Base-by-base conservation (phyloP, 306 rosid species). In the Dalbergia cochinchinensis region DNA sequence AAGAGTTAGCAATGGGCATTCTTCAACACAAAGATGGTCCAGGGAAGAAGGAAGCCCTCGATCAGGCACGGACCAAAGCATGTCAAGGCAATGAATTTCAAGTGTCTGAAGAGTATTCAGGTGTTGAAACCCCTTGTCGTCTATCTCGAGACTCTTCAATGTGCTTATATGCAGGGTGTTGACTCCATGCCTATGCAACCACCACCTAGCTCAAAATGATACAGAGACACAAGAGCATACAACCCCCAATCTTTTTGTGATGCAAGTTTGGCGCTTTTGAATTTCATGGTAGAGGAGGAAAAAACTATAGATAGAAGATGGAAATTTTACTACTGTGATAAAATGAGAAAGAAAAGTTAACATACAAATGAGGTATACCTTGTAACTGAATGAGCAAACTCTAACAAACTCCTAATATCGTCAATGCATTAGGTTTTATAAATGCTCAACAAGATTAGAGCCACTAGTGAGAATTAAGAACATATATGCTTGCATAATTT, bases 1-100 rank as follows among this genome's bases (percentile, higher is more conserved):
- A 3, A 37, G 35, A 15, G 64, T 79, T 58, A 71, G 63, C 35
- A 20, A 34, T 5, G 73, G 11, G 64, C 78, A 79, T 51, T 79
- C 78, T 6, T 14, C 22, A 47, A 79, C 59, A 51, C 37, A 50
- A 0, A 79, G 53, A 19, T 13, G 13, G 20, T 4, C n/a, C 15
- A 71, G 37, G 48, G 83, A 80, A 14, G 48, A 51, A 80, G 83
- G 83, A 50, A 80, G 65, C 13, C 78, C 60, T 8, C 34, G 53
- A 69, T 79, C 55, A 10, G 68, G 73, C 41, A 80, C 72, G 5
- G 50, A 72, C 2, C 31, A 4, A 6, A 80, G 60, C 11, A 9
- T 53, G 31, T 22, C 58, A 72, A 68, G 72, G 3, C 74, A 11
- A 53, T 64, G 22, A 63, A 80, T 72, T 64, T 80, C 83, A 72